Conservation (phyloP, 2,329 filamentous ascomycete species). For the Diaporthe amygdali region DNA sequence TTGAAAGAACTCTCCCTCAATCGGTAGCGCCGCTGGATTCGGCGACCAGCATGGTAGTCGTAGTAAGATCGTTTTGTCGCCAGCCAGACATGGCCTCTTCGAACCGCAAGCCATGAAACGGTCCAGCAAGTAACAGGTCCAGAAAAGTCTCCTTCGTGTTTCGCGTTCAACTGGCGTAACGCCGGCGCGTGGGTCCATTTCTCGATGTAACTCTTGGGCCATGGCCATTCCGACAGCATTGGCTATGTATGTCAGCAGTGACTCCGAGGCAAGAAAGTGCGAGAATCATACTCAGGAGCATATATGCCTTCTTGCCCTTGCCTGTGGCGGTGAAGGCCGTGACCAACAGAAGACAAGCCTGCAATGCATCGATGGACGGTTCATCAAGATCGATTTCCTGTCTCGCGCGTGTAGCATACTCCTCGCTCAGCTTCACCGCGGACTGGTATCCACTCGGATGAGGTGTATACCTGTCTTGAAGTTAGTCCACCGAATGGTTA, state of each 20-base stretch:
- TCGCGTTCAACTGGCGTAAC: constrained; percentile 74
- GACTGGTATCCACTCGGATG: constrained; percentile 72
- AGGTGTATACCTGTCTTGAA: constrained; percentile 65
- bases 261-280: background rate
- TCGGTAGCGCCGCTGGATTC: constrained; percentile 61
- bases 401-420: constrained; percentile 74
- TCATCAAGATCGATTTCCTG: constrained; percentile 78
- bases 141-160: constrained; percentile 80
- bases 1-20: constrained; percentile 83
- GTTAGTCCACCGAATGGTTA: constrained; percentile 28
- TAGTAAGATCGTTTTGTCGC: constrained; percentile 77
- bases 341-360: constrained; percentile 76
- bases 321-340: constrained; percentile 79
- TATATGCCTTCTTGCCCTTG: constrained; percentile 84
- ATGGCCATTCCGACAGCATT: constrained; percentile 83
- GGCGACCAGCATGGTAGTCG: constrained; percentile 78
- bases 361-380: constrained; percentile 78
- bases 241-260: constrained; percentile 54
- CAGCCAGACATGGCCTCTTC: constrained; percentile 79
- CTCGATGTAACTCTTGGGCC: constrained; percentile 80
- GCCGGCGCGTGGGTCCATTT: constrained; percentile 67
- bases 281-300: constrained; percentile 71
- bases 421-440: constrained; percentile 71
- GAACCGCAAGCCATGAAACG: constrained; percentile 84
- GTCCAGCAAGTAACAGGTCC: constrained; percentile 87